These are phyloP conservation scores for Ligustrum vulgare DNA, from an alignment of 257 asterid genomes.

Conservation along the genomic window DNA sequence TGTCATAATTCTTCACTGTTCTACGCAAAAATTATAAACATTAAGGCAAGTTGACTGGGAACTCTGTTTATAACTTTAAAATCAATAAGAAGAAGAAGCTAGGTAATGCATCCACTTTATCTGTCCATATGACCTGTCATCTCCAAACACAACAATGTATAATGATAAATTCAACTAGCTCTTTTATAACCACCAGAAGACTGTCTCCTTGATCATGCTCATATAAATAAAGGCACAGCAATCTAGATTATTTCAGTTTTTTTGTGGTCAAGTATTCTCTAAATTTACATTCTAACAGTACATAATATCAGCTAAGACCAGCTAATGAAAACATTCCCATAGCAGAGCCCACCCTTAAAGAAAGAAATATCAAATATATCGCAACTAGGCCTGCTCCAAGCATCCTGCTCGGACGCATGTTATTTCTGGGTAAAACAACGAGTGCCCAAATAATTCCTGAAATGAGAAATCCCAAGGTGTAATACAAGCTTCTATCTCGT, in stretches of 20 bases:
- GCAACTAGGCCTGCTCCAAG: constrained; percentile 47
- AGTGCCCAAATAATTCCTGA: constrained; percentile 44
- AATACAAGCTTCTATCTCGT: constrained; percentile 40
- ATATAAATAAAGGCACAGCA: not conserved
- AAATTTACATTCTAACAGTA: not conserved
- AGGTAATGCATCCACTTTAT: not conserved
- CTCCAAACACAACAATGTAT: not conserved
- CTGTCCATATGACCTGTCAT: not conserved
- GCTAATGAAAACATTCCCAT: constrained; percentile 35
- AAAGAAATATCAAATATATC: constrained; percentile 41
- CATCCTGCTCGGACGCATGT: constrained; percentile 43
- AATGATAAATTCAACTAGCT: not conserved
- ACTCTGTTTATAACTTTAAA: not conserved
- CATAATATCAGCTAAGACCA: constrained; percentile 27
- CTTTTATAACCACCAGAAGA: not conserved
- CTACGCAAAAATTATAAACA: not conserved
- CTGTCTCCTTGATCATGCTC: not conserved
- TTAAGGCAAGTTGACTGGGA: not conserved
- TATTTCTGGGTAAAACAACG: constrained; percentile 37
- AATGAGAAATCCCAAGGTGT: constrained; percentile 43
- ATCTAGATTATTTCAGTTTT: not conserved
- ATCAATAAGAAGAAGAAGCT: not conserved
- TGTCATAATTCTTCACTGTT: not conserved
- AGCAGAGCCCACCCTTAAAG: constrained; percentile 36
- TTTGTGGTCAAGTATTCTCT: not conserved